Evolutionary conservation across 2,329 filamentous ascomycete genomes (phyloP).

Genomic region (Alternaria tenuissima): DNA sequence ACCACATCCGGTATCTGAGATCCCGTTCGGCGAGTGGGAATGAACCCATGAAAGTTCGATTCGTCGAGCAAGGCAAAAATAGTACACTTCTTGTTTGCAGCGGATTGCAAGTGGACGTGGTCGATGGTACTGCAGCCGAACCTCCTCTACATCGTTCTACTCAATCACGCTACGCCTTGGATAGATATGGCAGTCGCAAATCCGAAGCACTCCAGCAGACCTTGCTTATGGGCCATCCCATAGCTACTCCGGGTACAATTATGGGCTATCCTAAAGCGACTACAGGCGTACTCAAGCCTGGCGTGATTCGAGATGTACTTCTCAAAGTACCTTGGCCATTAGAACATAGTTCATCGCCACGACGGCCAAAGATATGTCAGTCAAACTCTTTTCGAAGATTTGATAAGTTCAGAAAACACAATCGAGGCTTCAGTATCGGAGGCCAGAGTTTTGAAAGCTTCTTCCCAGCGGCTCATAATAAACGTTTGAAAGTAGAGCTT

Average conservation of each 20-base stretch:
- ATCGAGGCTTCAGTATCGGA: background rate
- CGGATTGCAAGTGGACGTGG: background rate
- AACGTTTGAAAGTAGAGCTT: fast-evolving
- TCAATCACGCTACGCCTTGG: fast-evolving
- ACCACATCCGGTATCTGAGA: background rate
- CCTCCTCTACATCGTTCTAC: too few relatives aligned
- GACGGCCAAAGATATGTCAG: background rate
- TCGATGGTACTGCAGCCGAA: background rate
- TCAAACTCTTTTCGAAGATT: background rate
- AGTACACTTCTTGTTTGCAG: background rate
- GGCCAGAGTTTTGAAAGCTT: background rate
- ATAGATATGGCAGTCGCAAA: background rate
- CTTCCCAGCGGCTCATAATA: background rate
- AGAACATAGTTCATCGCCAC: too few relatives aligned
- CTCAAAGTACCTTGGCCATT: too few relatives aligned
- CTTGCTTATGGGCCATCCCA: background rate
- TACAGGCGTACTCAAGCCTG: background rate
- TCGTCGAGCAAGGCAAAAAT: background rate
- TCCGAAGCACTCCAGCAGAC: fast-evolving
- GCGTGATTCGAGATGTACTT: too few relatives aligned
- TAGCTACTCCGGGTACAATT: too few relatives aligned
- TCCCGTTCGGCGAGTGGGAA: background rate
- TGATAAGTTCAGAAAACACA: background rate
- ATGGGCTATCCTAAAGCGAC: too few relatives aligned
- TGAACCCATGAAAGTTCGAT: fast-evolving